Conservation (phyloP, 73 alveolate genomes). For the Paramecium sexaurelia region DNA sequence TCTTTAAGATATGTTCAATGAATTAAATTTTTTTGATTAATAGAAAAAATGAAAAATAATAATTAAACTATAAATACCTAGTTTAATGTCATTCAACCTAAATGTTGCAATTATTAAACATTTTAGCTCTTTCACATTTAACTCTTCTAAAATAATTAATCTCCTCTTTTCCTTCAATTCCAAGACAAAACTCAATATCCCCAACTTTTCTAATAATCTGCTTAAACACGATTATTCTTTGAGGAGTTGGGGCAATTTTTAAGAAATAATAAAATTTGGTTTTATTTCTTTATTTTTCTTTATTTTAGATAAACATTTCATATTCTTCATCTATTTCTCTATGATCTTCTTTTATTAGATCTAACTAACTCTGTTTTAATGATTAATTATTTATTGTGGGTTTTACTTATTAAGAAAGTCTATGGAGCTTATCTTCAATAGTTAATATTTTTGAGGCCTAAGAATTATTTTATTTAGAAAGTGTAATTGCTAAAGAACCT, state of each 20-base stretch:
- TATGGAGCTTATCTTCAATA: neutral
- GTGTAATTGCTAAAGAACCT: neutral
- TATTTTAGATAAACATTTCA: neutral
- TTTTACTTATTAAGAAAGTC: neutral
- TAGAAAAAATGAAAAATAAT: neutral
- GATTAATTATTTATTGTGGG: neutral
- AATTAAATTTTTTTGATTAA: neutral
- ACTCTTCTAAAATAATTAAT: neutral
- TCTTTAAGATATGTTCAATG: neutral
- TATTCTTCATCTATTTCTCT: neutral
- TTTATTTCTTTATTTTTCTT: neutral
- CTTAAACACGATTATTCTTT: neutral
- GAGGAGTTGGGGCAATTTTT: neutral
- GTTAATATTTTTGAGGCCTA: neutral
- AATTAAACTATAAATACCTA: neutral
- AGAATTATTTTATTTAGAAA: neutral
- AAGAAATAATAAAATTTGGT: neutral
- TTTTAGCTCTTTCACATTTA: neutral
- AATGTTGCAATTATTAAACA: neutral
- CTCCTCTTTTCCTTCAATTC: neutral
- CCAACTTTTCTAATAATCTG: neutral
- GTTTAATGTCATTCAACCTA: neutral
- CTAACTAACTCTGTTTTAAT: neutral
- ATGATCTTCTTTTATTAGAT: neutral
- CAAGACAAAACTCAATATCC: neutral